Conservation (phyloP, 1,139 yeast genomes). For the Saccharomycopsis phalli region DNA sequence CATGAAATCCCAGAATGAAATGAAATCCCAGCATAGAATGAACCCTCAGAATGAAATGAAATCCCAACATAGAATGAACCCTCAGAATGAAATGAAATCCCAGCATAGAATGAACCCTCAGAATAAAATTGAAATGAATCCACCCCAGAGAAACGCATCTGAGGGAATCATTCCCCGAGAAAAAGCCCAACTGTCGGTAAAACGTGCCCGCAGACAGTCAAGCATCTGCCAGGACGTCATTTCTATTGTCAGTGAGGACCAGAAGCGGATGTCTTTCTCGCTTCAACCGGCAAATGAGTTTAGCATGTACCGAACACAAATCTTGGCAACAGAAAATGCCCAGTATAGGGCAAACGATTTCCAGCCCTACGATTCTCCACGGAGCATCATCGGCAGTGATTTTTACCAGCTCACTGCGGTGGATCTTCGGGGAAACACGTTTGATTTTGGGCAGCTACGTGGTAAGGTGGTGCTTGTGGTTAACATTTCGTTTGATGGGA, state of each 20-base stretch:
- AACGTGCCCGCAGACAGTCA: constrained; percentile 7
- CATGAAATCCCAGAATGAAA: no score
- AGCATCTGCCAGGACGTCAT: constrained; percentile 13
- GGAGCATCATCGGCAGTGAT: constrained; percentile 5
- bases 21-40: no score
- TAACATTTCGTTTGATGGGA: constrained; percentile 43
- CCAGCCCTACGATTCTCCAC: constrained; percentile 6
- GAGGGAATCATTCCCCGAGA: no score
- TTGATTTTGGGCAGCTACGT: constrained; percentile 34
- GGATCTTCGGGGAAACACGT: constrained; percentile 32
- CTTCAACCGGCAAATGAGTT: not conserved
- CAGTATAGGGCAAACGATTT: constrained; percentile 11
- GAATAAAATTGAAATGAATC: no score
- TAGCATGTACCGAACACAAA: not conserved
- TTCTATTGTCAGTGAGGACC: constrained; percentile 10
- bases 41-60: no score
- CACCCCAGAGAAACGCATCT: no score
- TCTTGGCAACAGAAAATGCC: not conserved
- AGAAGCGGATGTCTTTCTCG: not conserved
- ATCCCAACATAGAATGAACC: no score
- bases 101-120: no score
- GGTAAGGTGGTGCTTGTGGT: constrained; percentile 43
- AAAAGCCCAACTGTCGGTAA: not conserved
- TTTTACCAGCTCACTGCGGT: constrained; percentile 34
- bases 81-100: no score